These are phyloP conservation scores for Taphrina deformans DNA, from an alignment of 1,139 yeast genomes.

Conservation along the genomic window DNA sequence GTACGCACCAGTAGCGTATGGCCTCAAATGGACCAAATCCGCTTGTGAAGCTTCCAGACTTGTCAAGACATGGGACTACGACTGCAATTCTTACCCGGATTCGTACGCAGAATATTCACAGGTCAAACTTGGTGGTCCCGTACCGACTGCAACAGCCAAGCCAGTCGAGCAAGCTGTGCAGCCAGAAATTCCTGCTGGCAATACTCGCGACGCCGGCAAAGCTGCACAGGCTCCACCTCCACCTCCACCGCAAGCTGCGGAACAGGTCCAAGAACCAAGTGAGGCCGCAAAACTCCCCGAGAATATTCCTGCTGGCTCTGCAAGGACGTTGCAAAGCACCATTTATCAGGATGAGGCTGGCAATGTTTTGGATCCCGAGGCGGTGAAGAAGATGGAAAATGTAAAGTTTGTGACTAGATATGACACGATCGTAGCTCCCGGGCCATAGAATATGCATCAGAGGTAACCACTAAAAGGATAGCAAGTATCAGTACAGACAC, in stretches of 20 bases:
- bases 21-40: slow-evolving; percentile 72
- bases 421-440: slow-evolving; percentile 15
- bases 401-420: slow-evolving; percentile 31
- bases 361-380: slow-evolving; percentile 28
- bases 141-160: slow-evolving; percentile 14
- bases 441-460: neutral
- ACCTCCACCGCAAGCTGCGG: slow-evolving; percentile 7
- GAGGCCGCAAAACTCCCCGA: slow-evolving; percentile 4
- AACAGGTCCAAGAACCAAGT: slow-evolving; percentile 4
- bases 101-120: slow-evolving; percentile 10
- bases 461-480: neutral
- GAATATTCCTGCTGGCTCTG: neutral
- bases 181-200: slow-evolving; percentile 12
- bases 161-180: slow-evolving; percentile 26
- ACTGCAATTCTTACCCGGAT: slow-evolving; percentile 50
- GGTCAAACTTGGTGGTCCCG: slow-evolving; percentile 6
- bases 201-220: neutral
- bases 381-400: slow-evolving; percentile 27
- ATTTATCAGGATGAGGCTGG: slow-evolving; percentile 30
- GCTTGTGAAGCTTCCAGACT: slow-evolving; percentile 65
- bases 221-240: neutral
- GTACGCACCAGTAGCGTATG: slow-evolving; percentile 77
- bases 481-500: no score
- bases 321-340: slow-evolving; percentile 17
- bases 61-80: slow-evolving; percentile 77